Evolutionary conservation across 805 yeast species (phyloP).

Genomic region (Wickerhamomyces bisporus): DNA sequence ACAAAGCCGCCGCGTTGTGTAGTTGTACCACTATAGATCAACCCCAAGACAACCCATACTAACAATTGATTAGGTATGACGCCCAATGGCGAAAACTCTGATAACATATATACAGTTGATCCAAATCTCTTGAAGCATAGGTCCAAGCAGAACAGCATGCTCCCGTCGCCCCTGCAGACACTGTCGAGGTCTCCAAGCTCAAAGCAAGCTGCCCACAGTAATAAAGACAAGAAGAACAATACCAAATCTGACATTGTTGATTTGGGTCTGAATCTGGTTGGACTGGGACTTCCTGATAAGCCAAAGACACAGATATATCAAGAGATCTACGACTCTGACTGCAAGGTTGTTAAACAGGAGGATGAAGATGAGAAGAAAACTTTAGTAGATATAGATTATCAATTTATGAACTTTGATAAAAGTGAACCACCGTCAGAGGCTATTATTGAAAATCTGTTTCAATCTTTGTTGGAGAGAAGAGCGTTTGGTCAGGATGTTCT

Average conservation of each 20-base stretch:
- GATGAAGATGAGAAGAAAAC: no score
- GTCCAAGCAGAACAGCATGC: background rate
- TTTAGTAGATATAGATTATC: conserved; percentile 16
- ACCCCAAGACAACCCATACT: conserved; percentile 3
- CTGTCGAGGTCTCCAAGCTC: conserved; percentile 3
- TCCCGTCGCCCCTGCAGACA: conserved; percentile 5
- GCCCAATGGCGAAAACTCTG: conserved; percentile 3
- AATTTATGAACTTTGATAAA: conserved; percentile 23
- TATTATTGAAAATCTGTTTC: conserved; percentile 19
- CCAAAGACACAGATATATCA: conserved; percentile 4
- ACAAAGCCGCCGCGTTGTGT: no score
- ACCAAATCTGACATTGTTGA: conserved; percentile 10
- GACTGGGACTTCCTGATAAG: conserved; percentile 13
- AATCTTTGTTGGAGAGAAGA: conserved; percentile 13
- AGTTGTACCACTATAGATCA: no score
- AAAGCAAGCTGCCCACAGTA: no score
- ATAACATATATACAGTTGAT: conserved; percentile 3
- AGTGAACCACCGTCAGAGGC: conserved; percentile 24
- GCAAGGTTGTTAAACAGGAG: background rate
- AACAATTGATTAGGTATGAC: conserved; percentile 8
- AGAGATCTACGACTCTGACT: background rate
- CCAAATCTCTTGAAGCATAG: conserved; percentile 1
- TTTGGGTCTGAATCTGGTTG: conserved; percentile 21
- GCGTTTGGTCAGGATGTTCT: conserved; percentile 20
- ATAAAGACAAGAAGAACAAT: background rate